These are phyloP conservation scores for Ascochyta lentis DNA, from an alignment of 2,329 filamentous ascomycete species.

Conservation along the genomic window DNA sequence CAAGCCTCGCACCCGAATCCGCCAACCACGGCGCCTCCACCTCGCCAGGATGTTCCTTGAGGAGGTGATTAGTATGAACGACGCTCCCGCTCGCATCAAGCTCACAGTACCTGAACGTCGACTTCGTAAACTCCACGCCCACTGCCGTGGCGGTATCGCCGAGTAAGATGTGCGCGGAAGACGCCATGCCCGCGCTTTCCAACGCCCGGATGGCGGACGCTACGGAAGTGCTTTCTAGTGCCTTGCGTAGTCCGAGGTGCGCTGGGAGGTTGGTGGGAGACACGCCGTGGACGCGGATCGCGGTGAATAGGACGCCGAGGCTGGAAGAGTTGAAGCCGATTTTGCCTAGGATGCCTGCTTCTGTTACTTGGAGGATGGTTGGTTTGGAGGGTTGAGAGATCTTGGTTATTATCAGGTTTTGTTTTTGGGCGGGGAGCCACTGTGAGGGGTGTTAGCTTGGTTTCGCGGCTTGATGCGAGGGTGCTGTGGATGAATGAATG, in stretches of 20 bases:
- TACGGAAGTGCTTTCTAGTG: constrained; percentile 60
- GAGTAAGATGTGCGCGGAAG: constrained; percentile 62
- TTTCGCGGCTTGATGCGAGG: too few species aligned
- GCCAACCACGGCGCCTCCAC: constrained; percentile 52
- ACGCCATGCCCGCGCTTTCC: constrained; percentile 57
- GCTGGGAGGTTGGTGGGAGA: constrained; percentile 61
- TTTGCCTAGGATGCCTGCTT: constrained; percentile 69
- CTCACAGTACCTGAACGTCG: constrained; percentile 39
- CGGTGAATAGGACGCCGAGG: constrained; percentile 68
- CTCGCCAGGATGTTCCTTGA: constrained; percentile 48
- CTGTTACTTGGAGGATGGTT: constrained; percentile 63
- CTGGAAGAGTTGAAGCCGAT: constrained; percentile 68
- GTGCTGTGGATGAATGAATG: too few species aligned
- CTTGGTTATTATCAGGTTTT: constrained; percentile 58
- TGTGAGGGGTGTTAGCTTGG: constrained; percentile 17
- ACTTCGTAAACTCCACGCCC: constrained; percentile 59
- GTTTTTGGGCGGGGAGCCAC: constrained; percentile 61
- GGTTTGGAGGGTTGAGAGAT: constrained; percentile 56
- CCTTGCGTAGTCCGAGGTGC: constrained; percentile 65
- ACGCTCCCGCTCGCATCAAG: constrained; percentile 45
- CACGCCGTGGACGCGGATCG: constrained; percentile 64
- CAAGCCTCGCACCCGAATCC: constrained; percentile 49
- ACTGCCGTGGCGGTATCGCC: constrained; percentile 56
- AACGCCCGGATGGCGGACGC: constrained; percentile 56
- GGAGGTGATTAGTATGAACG: constrained; percentile 55